Conservation (phyloP, 495 filamentous ascomycete species). For the Penicillium angulare region DNA sequence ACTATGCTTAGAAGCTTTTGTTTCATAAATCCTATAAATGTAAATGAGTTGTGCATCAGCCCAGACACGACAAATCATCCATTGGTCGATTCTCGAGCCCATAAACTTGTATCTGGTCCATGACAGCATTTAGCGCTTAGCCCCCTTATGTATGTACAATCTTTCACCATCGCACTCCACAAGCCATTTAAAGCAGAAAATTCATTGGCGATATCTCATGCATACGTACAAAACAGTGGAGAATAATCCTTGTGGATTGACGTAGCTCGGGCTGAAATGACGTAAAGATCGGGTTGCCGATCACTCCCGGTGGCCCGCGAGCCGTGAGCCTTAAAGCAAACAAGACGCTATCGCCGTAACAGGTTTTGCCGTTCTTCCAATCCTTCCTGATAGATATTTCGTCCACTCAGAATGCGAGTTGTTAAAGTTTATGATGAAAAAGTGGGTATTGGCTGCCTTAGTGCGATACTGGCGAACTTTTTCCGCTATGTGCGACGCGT, state of each 20-base stretch:
- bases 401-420: neutral
- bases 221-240: neutral
- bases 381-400: too few species aligned
- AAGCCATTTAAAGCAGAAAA: neutral
- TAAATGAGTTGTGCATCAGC: too few species aligned
- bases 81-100: too few species aligned
- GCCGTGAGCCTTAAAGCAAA: neutral
- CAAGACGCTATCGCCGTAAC: neutral
- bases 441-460: too few species aligned
- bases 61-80: too few species aligned
- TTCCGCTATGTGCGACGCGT: neutral
- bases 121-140: conserved; percentile 1
- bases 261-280: conserved; percentile 6
- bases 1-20: too few species aligned
- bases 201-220: neutral
- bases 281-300: conserved; percentile 10
- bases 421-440: neutral
- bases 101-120: neutral
- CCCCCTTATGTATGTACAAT: too few species aligned
- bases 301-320: conserved; percentile 1
- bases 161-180: neutral
- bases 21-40: too few species aligned
- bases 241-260: conserved; percentile 8
- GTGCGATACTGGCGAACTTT: neutral
- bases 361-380: conserved; percentile 6